Conservation (phyloP, 2,329 filamentous ascomycete genomes). For the Graphilbum ipis-grandicollis region DNA sequence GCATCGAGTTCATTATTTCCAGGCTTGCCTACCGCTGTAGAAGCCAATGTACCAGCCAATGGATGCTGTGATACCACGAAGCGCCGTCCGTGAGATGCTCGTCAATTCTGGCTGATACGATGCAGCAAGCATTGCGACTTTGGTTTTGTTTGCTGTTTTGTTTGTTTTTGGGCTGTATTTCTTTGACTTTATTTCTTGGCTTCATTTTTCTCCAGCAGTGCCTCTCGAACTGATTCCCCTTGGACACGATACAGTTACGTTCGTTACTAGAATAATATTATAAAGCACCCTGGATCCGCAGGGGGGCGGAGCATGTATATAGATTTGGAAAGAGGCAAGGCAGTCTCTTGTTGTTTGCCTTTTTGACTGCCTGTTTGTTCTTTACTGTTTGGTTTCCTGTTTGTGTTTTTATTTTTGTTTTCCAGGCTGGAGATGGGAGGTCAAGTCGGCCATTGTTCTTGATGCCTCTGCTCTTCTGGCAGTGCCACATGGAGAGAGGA, state of each 20-base stretch:
- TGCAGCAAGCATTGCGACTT: too few species aligned
- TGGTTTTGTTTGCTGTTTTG: too few species aligned
- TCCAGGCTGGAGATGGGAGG: too few species aligned
- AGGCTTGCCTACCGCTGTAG: too few species aligned
- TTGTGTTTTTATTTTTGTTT: background rate
- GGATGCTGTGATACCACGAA: too few species aligned
- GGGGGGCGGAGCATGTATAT: background rate
- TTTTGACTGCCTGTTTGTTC: background rate
- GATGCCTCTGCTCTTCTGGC: too few species aligned
- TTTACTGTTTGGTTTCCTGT: background rate
- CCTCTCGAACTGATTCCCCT: background rate
- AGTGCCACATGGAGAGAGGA: too few species aligned
- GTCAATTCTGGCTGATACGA: too few species aligned
- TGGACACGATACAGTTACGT: slow-evolving; percentile 1
- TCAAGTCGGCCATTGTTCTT: too few species aligned
- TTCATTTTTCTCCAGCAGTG: background rate
- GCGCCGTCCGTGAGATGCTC: too few species aligned
- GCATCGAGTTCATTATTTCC: too few species aligned
- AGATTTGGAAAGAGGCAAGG: background rate
- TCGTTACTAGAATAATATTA: background rate
- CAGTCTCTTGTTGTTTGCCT: background rate
- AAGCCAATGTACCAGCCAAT: too few species aligned
- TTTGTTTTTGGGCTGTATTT: background rate
- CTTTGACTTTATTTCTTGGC: background rate
- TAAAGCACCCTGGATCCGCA: background rate